Conservation (phyloP, 139 green algal species). For the Coccomyxa sp. region DNA sequence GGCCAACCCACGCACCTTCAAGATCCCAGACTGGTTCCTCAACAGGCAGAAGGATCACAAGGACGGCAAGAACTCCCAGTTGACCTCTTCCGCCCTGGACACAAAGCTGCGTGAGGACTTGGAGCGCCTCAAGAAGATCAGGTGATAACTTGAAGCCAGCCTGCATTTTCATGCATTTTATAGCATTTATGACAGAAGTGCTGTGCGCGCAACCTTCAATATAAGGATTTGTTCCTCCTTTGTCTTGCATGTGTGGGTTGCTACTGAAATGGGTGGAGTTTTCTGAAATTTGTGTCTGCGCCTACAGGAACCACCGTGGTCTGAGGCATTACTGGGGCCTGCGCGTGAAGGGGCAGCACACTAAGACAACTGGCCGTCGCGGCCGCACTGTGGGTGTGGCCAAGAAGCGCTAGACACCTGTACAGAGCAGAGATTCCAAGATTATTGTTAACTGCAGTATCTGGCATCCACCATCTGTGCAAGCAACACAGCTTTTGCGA, state of each 20-base stretch:
- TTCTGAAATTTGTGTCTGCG: background rate
- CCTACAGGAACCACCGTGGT: slow-evolving; percentile 84
- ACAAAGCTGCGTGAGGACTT: slow-evolving; percentile 94
- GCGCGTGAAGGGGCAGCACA: slow-evolving; percentile 97
- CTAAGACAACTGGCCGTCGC: slow-evolving; percentile 95
- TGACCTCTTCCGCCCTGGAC: slow-evolving; percentile 84
- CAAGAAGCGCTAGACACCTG: slow-evolving; percentile 53
- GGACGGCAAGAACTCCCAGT: slow-evolving; percentile 84
- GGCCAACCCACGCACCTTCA: slow-evolving; percentile 95
- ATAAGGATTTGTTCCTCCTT: background rate
- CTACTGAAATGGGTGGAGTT: background rate
- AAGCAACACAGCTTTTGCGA: too few species aligned
- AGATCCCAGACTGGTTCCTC: slow-evolving; percentile 99
- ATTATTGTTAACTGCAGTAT: too few species aligned
- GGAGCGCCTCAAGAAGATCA: slow-evolving; percentile 99
- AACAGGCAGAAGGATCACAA: slow-evolving; percentile 97
- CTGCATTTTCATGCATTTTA: background rate
- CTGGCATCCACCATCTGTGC: too few species aligned
- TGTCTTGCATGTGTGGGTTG: background rate
- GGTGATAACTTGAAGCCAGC: slow-evolving; percentile 24
- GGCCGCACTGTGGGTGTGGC: slow-evolving; percentile 88
- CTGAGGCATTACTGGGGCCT: slow-evolving; percentile 99
- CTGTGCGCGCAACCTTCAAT: background rate
- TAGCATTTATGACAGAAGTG: background rate
- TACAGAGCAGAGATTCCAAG: too few species aligned